phyloP scores from a whole-genome alignment of 495 filamentous ascomycete species.

The Annulohypoxylon stygium region DNA sequence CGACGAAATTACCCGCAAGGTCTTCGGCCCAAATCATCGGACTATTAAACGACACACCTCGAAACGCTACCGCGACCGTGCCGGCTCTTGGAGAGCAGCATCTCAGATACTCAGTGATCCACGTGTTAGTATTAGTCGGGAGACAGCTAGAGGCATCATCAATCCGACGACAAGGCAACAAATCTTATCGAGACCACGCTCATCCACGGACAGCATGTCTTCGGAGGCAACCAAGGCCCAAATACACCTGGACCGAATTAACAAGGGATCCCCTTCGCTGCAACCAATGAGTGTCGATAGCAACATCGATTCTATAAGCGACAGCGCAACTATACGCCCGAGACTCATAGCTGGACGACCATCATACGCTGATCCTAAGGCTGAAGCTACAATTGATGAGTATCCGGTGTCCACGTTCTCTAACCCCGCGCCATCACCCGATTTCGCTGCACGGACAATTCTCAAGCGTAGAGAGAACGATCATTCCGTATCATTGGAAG shows the following conservation, averaged over 20 bases:
- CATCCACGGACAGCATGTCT: constrained; percentile 47
- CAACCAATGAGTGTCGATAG: constrained; percentile 25
- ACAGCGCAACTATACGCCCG: constrained; percentile 39
- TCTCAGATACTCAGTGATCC: constrained; percentile 61
- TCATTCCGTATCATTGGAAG: constrained; percentile 44
- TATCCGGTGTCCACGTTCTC: constrained; percentile 51
- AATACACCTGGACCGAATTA: constrained; percentile 57
- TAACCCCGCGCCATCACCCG: constrained; percentile 51
- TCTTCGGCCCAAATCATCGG: constrained; percentile 58
- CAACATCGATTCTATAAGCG: constrained; percentile 14
- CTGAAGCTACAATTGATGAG: constrained; percentile 47
- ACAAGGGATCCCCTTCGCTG: constrained; percentile 40
- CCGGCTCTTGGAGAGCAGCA: constrained; percentile 62
- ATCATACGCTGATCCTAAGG: constrained; percentile 52
- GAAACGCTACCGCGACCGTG: constrained; percentile 62
- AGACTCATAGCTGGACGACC: constrained; percentile 48
- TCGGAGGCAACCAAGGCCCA: constrained; percentile 57
- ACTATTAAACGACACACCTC: constrained; percentile 58
- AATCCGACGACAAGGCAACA: constrained; percentile 20
- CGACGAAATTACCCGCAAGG: constrained; percentile 43
- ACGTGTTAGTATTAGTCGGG: constrained; percentile 59
- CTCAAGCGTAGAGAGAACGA: constrained; percentile 54
- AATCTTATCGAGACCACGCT: constrained; percentile 35
- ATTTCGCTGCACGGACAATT: constrained; percentile 47
- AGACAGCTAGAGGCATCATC: constrained; percentile 54